Evolutionary conservation across 2,329 filamentous ascomycete species (phyloP).

Genomic region (Xylariaceae sp.): DNA sequence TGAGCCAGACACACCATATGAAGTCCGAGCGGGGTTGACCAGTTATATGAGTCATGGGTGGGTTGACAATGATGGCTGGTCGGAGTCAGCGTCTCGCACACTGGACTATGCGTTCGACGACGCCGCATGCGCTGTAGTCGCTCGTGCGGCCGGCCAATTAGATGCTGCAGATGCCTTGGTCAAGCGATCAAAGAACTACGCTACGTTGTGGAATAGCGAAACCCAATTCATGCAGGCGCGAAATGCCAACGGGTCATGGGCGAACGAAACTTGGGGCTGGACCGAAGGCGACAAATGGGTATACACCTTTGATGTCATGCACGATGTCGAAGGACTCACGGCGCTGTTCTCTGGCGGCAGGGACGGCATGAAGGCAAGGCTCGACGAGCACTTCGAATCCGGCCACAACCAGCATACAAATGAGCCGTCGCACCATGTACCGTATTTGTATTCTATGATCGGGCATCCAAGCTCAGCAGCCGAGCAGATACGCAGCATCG

Average conservation of each 20-base stretch:
- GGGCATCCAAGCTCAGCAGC: constrained; percentile 35
- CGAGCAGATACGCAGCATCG: constrained; percentile 32
- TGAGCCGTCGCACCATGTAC: constrained; percentile 43
- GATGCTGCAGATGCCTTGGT: constrained; percentile 27
- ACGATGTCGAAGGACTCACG: constrained; percentile 38
- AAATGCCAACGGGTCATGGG: constrained; percentile 42
- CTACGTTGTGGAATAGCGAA: constrained; percentile 36
- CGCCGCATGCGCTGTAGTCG: constrained; percentile 38
- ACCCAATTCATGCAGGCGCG: constrained; percentile 44
- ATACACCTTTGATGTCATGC: constrained; percentile 46
- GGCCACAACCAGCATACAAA: constrained; percentile 45
- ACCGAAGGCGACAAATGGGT: constrained; percentile 46
- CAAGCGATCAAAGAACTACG: constrained; percentile 36
- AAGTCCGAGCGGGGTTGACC: constrained; percentile 41
- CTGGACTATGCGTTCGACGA: constrained; percentile 45
- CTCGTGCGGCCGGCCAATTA: constrained; percentile 31
- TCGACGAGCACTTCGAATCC: constrained; percentile 40
- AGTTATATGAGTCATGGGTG: constrained; percentile 39
- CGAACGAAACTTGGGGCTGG: constrained; percentile 40
- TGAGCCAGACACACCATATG: constrained; percentile 39
- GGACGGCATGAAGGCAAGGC: constrained; percentile 33
- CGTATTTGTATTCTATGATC: constrained; percentile 40
- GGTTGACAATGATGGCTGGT: constrained; percentile 43
- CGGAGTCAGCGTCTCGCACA: constrained; percentile 41
- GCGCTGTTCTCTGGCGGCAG: constrained; percentile 32